A percentile compares a stretch with the other conserved stretches of the same genome.
phyloP scores from a whole-genome alignment of 116 monocot species.

The Trichopus zeylanicus region DNA sequence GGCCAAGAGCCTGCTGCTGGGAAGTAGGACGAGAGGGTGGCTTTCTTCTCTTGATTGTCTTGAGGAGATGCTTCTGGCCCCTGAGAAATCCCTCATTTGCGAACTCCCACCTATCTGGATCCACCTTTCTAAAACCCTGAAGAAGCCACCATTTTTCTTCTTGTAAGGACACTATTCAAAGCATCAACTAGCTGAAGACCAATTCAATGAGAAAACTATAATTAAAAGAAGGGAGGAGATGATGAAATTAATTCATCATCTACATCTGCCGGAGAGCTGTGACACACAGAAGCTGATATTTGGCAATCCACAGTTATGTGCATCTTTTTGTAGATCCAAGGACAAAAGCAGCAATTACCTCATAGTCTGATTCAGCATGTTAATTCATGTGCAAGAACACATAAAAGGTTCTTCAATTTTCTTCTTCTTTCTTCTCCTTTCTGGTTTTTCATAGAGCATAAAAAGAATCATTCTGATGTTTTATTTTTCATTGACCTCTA shows the following conservation, averaged over 20 bases:
- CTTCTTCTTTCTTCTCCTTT: conserved; percentile 6
- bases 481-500: neutral
- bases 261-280: neutral
- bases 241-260: neutral
- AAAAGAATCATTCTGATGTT: conserved; percentile 3
- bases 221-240: neutral
- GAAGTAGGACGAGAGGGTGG: conserved; percentile 31
- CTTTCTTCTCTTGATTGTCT: conserved; percentile 64
- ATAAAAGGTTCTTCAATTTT: neutral
- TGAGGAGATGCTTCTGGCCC: conserved; percentile 78
- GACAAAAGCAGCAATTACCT: neutral
- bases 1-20: conserved; percentile 26
- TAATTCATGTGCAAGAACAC: neutral
- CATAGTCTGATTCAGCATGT: neutral
- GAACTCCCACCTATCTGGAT: conserved; percentile 95
- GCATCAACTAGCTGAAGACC: neutral
- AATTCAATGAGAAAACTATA: neutral
- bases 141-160: conserved; percentile 1
- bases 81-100: conserved; percentile 82
- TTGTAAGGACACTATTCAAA: neutral
- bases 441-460: too few species aligned
- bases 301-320: neutral
- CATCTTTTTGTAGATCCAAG: neutral
- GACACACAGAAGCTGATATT: neutral
- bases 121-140: conserved; percentile 96